Evolutionary conservation across 2,329 filamentous ascomycete genomes (phyloP).

Genomic region (Nemania sp.): DNA sequence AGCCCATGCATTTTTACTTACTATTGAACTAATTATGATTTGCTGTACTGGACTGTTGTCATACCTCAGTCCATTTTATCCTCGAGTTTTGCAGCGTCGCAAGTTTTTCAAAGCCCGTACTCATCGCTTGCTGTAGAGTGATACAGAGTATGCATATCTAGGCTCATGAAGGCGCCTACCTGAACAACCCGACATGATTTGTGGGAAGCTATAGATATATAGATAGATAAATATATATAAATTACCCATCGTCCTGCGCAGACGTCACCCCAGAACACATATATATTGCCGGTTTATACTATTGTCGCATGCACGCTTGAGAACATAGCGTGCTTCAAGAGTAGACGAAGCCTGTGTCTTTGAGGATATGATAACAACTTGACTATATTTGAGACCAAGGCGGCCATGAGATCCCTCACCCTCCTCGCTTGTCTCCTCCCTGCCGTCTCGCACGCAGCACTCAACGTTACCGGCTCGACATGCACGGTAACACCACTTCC

Average conservation of each 20-base stretch:
- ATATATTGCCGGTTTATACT: background rate
- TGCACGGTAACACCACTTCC: constrained; percentile 49
- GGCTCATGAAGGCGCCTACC: background rate
- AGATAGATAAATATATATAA: too few relatives aligned
- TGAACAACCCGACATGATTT: background rate
- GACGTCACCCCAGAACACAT: background rate
- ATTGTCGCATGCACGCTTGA: background rate
- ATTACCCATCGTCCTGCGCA: background rate
- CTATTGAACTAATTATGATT: background rate
- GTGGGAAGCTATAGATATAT: constrained; percentile 1
- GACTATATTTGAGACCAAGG: background rate
- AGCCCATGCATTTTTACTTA: constrained; percentile 21
- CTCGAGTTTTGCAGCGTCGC: constrained; percentile 26
- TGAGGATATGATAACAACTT: background rate
- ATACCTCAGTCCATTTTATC: constrained; percentile 20
- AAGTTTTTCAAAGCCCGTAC: constrained; percentile 30
- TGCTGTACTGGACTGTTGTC: constrained; percentile 5
- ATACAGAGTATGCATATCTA: background rate
- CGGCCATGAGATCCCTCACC: constrained; percentile 30
- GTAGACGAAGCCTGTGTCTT: background rate
- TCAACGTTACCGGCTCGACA: constrained; percentile 47
- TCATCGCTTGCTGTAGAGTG: background rate
- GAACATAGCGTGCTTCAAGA: background rate
- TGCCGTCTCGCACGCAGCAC: constrained; percentile 39
- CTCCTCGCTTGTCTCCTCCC: constrained; percentile 32